phyloP scores from a whole-genome alignment of 306 rosid species.

The Cucurbita moschata region DNA sequence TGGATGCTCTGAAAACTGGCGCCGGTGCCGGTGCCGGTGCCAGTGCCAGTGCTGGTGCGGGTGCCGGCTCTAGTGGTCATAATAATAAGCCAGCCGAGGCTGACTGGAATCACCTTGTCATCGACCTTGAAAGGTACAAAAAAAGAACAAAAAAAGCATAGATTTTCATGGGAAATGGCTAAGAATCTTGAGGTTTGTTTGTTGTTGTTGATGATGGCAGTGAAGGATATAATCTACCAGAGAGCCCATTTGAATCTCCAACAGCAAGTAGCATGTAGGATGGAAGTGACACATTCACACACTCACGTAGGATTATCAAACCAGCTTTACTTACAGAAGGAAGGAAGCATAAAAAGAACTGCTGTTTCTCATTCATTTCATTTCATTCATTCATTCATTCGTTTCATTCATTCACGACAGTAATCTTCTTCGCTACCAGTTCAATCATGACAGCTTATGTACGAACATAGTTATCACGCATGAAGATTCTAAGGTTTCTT shows the following conservation, averaged over 20 bases:
- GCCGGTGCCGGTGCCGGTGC: not conserved
- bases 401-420: no score
- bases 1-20: constrained; percentile 18
- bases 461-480: not conserved
- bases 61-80: constrained; percentile 11
- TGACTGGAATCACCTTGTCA: constrained; percentile 22
- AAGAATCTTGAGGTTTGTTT: not conserved
- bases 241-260: constrained; percentile 50
- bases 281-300: constrained; percentile 17
- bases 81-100: constrained; percentile 3
- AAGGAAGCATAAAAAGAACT: not conserved
- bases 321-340: not conserved
- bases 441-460: not conserved
- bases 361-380: no score
- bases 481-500: not conserved
- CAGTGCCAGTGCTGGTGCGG: not conserved
- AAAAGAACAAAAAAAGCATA: no score
- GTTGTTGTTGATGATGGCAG: constrained; percentile 9
- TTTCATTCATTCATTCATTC: no score
- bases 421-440: not conserved
- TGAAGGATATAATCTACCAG: constrained; percentile 55
- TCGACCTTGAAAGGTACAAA: constrained; percentile 40
- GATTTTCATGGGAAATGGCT: not conserved
- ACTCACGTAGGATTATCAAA: constrained; percentile 14
- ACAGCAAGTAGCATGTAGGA: constrained; percentile 8